Conservation (phyloP, 2,329 filamentous ascomycete species). For the Tolypocladium album region DNA sequence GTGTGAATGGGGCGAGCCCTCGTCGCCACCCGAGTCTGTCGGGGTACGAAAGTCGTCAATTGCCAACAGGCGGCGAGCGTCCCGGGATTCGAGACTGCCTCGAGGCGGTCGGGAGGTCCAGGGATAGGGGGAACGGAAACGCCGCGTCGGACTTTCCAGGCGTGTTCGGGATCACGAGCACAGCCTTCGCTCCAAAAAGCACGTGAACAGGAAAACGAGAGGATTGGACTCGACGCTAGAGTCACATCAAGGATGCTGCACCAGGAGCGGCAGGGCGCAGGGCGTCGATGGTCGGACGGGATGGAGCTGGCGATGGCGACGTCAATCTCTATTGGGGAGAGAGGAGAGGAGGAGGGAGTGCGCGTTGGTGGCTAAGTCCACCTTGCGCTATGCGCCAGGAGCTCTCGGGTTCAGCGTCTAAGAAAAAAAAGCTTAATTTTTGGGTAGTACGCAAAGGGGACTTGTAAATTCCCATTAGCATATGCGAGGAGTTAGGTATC, state of each 20-base stretch:
- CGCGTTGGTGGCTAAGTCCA: not conserved
- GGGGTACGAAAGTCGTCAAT: not conserved
- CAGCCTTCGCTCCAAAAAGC: not conserved
- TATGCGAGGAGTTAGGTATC: not conserved
- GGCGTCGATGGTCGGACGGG: not conserved
- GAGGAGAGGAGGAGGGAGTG: not conserved
- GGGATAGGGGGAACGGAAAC: not conserved
- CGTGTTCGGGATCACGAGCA: not conserved
- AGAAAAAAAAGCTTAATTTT: conserved; percentile 4
- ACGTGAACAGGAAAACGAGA: not conserved
- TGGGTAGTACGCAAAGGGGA: not conserved
- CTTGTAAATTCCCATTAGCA: not conserved
- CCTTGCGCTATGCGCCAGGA: not conserved
- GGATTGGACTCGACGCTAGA: not conserved
- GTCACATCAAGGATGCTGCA: conserved; percentile 1
- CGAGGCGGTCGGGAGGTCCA: not conserved
- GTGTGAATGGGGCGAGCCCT: conserved; percentile 14
- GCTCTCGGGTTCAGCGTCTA: not conserved
- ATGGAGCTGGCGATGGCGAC: not conserved
- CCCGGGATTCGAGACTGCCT: not conserved
- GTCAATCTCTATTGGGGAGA: not conserved
- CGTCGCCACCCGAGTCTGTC: conserved; percentile 1
- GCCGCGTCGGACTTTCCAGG: not conserved
- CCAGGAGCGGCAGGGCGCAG: not conserved
- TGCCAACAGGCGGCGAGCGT: not conserved